Conservation (phyloP, 2,329 filamentous ascomycete genomes). For the Claviceps sorghi region DNA sequence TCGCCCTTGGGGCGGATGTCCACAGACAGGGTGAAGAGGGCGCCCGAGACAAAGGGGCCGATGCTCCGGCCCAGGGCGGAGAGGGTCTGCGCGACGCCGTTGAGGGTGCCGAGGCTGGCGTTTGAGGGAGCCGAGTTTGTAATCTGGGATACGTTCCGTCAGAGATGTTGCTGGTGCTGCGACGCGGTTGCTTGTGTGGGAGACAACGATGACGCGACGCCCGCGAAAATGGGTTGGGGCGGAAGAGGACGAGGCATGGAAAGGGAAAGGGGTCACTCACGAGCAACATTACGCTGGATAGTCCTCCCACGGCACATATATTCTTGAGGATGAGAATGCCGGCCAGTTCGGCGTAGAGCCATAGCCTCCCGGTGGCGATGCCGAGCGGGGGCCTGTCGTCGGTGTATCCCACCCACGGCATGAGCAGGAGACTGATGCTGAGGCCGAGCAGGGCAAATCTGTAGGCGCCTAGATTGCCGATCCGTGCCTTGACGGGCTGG, state of each 20-base stretch:
- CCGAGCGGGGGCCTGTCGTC: constrained; percentile 42
- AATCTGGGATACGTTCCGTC: constrained; percentile 40
- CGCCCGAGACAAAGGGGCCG: constrained; percentile 78
- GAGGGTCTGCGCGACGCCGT: constrained; percentile 86
- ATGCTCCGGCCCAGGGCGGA: constrained; percentile 79
- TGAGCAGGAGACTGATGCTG: constrained; percentile 66
- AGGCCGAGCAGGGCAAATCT: constrained; percentile 65
- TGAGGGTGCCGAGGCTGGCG: constrained; percentile 73
- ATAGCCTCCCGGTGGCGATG: constrained; percentile 45
- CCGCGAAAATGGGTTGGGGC: no score
- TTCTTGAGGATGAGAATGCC: constrained; percentile 75
- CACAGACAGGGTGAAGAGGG: constrained; percentile 67
- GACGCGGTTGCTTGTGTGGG: not conserved
- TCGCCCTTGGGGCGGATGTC: constrained; percentile 68
- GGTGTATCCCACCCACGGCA: constrained; percentile 79
- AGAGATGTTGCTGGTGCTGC: not conserved
- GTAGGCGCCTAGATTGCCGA: constrained; percentile 81
- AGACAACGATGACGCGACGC: no score
- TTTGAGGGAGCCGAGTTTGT: constrained; percentile 85
- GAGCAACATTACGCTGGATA: constrained; percentile 78
- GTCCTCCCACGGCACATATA: constrained; percentile 71
- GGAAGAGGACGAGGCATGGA: no score
- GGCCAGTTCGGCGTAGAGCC: constrained; percentile 72
- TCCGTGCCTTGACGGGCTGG: constrained; percentile 56
- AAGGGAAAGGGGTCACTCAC: constrained; percentile 32